Conservation (phyloP, 441 rosid species). For the Populus hybrid region DNA sequence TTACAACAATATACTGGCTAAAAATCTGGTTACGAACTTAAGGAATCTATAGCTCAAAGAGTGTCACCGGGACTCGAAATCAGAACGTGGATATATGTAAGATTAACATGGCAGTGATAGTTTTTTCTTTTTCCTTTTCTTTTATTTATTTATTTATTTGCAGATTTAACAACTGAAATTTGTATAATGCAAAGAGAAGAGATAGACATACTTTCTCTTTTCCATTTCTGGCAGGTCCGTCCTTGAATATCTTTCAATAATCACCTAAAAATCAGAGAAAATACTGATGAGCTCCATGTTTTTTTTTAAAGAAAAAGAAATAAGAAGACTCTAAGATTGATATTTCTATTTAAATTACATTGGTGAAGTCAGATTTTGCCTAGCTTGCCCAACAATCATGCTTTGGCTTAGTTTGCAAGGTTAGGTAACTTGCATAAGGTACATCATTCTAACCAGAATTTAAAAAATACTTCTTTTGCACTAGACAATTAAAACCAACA, state of each 20-base stretch:
- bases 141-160: neutral
- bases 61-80: neutral
- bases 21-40: neutral
- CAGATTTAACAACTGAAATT: neutral
- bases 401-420: neutral
- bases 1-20: neutral
- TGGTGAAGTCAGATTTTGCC: neutral
- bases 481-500: no score
- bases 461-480: no score
- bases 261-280: constrained; percentile 26
- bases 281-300: neutral
- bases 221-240: constrained; percentile 51
- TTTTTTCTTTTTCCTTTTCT: no score
- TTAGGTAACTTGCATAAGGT: neutral
- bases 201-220: constrained; percentile 39
- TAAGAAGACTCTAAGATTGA: neutral
- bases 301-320: neutral
- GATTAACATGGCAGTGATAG: neutral
- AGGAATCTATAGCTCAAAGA: neutral
- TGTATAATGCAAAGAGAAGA: neutral
- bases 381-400: neutral
- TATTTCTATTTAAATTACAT: neutral
- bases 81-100: neutral
- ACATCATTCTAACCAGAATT: neutral
- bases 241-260: no score